Evolutionary conservation across 2,329 filamentous ascomycete genomes (phyloP), one percentile per base, ranked within the genome.

Genomic region (Seiridium unicorne): DNA sequence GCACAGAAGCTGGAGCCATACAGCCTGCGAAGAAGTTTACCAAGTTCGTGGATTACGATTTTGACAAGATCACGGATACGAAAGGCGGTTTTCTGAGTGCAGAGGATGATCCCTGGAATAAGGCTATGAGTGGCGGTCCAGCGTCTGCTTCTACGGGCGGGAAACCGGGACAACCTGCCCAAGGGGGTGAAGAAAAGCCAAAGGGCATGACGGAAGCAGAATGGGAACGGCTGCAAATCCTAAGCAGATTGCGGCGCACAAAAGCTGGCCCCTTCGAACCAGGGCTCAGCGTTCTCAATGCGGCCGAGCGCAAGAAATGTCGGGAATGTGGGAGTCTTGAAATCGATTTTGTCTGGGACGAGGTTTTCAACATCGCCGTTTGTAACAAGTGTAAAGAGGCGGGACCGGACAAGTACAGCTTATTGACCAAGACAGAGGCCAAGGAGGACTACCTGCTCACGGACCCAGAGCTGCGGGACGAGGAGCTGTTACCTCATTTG

Each of bases 11-110:
- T 31, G 67, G 71, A 51, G 73, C 77, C 4, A 88, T 96, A 55
- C 88, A 87, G 59, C 89, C 94, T 0, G 91, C 92, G 51, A 86
- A 88, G 69, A 97, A 96, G 70, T 97, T 98, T 67, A 87, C 91
- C 62, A 94, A 95, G 73, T 98, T 90, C 72, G 93, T 99, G 70
- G 95, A 99, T 72, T 98, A 97, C 77, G 95, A 99, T 74, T 95
- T 99, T 77, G 94, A 91, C 72, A 90, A 94, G 77, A 98, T 99
- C 93, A 96, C 90, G 5, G 95, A 99, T 74, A 98, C 94, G 1
- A 97, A 97, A 72, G 95, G 95, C 63, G 95, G 95, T 0, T 99
- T 99, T 75, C 77, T 99, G 65, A 91, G 89, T n/a, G 84, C 86
- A 1, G 91, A 94, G 63, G 95, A 99, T 71, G 95, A 99, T 74